A percentile compares a stretch with the other conserved stretches of the same genome.
Evolutionary conservation across 225 moss, liverwort and hornwort genomes (phyloP).

Genomic region (Antitrichia curtipendula): DNA sequence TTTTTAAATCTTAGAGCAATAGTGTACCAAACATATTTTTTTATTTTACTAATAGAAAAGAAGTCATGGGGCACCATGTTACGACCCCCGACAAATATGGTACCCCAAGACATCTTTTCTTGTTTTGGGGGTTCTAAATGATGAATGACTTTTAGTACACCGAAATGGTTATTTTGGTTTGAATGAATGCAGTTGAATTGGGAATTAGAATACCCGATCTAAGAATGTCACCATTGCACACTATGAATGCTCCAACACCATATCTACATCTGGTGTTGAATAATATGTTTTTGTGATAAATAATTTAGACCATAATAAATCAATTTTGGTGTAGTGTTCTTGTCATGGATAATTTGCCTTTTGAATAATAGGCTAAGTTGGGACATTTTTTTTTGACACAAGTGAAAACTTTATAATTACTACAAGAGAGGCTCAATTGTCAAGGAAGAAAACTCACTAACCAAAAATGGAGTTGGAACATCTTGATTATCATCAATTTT

Average conservation of each 20-base stretch:
- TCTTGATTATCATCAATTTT: not conserved
- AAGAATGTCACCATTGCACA: not conserved
- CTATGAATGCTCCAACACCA: rapidly evolving
- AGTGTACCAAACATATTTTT: not conserved
- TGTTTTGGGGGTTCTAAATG: not conserved
- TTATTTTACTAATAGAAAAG: not conserved
- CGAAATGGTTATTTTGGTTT: not conserved
- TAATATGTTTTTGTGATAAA: not conserved
- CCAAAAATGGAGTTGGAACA: not conserved
- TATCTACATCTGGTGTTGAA: not conserved
- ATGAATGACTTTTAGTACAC: not conserved
- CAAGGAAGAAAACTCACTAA: not conserved
- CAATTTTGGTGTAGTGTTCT: not conserved
- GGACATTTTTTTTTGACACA: not conserved
- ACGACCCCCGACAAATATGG: not conserved
- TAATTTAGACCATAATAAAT: not conserved
- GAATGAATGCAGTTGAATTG: not conserved
- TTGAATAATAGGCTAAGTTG: not conserved
- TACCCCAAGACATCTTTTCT: not conserved
- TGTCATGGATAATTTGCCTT: not conserved
- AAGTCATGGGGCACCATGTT: rapidly evolving
- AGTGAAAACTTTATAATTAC: not conserved
- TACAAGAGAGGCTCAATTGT: not conserved
- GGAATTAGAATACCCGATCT: not conserved
- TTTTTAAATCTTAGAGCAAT: not conserved